Conservation (phyloP, 2,329 filamentous ascomycete species). For the Fusarium compactum region DNA sequence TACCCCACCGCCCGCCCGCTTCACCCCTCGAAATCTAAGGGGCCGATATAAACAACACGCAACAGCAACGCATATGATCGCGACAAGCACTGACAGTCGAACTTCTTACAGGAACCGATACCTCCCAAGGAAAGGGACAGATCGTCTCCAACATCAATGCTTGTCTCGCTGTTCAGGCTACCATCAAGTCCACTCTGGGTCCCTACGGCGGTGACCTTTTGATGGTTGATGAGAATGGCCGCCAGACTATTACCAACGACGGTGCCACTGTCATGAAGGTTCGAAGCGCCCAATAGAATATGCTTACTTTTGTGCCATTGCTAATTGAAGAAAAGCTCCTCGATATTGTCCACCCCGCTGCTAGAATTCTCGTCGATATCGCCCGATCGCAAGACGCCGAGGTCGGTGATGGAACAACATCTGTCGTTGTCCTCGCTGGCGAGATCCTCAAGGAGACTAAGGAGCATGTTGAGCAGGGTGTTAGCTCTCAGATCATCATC, state of each 20-base stretch:
- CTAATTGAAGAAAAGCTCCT: constrained; percentile 73
- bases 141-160: constrained; percentile 99
- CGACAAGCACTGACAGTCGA: constrained; percentile 35
- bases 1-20: constrained; percentile 55
- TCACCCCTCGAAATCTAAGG: constrained; percentile 40
- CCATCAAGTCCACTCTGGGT: constrained; percentile 94
- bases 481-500: constrained; percentile 97
- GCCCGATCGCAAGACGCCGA: constrained; percentile 98
- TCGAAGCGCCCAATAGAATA: constrained; percentile 29
- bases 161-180: constrained; percentile 93
- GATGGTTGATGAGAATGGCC: constrained; percentile 95
- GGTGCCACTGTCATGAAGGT: constrained; percentile 99
- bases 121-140: constrained; percentile 96
- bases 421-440: constrained; percentile 95
- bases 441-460: constrained; percentile 98
- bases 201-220: constrained; percentile 97
- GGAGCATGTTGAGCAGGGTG: constrained; percentile 94
- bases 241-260: constrained; percentile 98
- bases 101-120: constrained; percentile 81
- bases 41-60: constrained; percentile 19
- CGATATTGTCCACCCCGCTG: constrained; percentile 97
- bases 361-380: constrained; percentile 97
- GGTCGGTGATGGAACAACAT: constrained; percentile 97
- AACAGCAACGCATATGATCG: constrained; percentile 8
- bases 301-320: neutral